Evolutionary conservation across 2,329 filamentous ascomycete species (phyloP).

Genomic region (Endocalyx cinctus): DNA sequence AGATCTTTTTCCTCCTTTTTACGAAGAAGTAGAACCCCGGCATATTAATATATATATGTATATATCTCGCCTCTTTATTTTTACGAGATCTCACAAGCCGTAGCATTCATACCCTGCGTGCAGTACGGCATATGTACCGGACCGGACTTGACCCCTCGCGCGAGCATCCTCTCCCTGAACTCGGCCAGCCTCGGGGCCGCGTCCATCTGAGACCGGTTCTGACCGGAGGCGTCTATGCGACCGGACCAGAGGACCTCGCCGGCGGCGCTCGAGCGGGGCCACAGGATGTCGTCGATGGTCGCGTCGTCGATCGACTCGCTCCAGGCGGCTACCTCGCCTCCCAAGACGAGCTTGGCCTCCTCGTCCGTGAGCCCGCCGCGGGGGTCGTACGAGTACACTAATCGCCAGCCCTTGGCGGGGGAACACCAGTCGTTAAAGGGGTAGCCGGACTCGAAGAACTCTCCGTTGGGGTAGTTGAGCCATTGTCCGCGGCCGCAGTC

Average conservation of each 20-base stretch:
- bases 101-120: constrained; percentile 52
- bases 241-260: constrained; percentile 81
- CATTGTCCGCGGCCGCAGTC: constrained; percentile 80
- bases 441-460: constrained; percentile 47
- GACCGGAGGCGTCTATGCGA: constrained; percentile 56
- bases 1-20: no score
- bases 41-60: no score
- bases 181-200: constrained; percentile 67
- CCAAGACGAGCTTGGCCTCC: constrained; percentile 64
- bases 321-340: constrained; percentile 81
- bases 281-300: constrained; percentile 72
- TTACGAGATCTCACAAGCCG: constrained; percentile 37
- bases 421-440: constrained; percentile 79
- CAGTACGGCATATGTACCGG: constrained; percentile 72
- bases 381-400: constrained; percentile 78
- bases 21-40: no score
- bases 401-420: constrained; percentile 75
- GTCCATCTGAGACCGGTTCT: constrained; percentile 67
- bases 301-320: constrained; percentile 70
- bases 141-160: constrained; percentile 57
- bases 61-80: no score
- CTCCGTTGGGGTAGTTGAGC: constrained; percentile 64
- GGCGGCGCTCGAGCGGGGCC: constrained; percentile 71
- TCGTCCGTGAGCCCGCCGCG: constrained; percentile 56
- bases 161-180: constrained; percentile 71